phyloP scores from a whole-genome alignment of 2,329 filamentous ascomycete genomes.

The Arthrobotrys iridis region DNA sequence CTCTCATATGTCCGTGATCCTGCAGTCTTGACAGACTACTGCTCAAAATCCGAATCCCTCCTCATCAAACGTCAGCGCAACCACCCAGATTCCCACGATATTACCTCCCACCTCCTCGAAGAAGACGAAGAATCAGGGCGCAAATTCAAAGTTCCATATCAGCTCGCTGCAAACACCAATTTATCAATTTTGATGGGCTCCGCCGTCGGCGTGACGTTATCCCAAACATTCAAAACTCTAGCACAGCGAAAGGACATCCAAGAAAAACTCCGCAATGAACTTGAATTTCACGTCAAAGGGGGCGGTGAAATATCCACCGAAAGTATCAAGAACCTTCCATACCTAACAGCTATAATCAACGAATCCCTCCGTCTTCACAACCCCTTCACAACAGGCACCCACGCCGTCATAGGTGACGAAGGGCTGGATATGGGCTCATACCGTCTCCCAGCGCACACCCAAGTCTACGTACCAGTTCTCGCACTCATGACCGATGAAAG shows the following conservation, averaged over 20 bases:
- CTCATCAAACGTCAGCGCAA: conserved; percentile 39
- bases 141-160: conserved; percentile 34
- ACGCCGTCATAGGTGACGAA: conserved; percentile 64
- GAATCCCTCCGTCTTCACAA: conserved; percentile 67
- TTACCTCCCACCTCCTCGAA: conserved; percentile 40
- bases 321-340: conserved; percentile 61
- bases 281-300: conserved; percentile 29
- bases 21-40: conserved; percentile 12
- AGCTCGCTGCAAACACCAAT: conserved; percentile 45
- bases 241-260: conserved; percentile 20
- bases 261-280: conserved; percentile 25
- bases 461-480: conserved; percentile 64
- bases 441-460: conserved; percentile 63
- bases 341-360: conserved; percentile 68
- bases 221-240: conserved; percentile 38
- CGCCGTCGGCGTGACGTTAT: conserved; percentile 20
- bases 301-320: conserved; percentile 35
- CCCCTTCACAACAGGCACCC: conserved; percentile 65
- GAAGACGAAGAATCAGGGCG: conserved; percentile 40
- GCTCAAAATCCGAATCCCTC: conserved; percentile 30
- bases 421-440: conserved; percentile 63
- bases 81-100: conserved; percentile 13
- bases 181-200: conserved; percentile 27
- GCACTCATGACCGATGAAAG: conserved; percentile 63
- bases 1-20: conserved; percentile 35